Conservation (phyloP, 768 basidiomycete species). For the Daedaleopsis sinensis region DNA sequence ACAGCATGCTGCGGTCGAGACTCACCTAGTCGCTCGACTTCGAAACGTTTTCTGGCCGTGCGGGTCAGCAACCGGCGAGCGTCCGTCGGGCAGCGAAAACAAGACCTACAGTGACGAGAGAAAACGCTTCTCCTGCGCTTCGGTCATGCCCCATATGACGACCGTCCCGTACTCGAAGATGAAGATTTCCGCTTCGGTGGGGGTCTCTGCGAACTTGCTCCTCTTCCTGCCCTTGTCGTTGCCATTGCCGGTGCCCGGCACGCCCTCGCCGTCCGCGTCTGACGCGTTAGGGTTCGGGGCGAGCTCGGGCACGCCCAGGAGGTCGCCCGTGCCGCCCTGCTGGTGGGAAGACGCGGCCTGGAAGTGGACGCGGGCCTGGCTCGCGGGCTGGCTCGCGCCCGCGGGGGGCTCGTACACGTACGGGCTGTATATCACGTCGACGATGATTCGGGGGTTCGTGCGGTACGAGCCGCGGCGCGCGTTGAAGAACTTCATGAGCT, state of each 20-base stretch:
- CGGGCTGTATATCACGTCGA: constrained; percentile 93
- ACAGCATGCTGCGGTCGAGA: background rate
- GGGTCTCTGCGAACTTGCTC: constrained; percentile 67
- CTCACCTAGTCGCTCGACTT: constrained; percentile 83
- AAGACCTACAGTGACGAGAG: constrained; percentile 81
- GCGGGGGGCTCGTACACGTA: constrained; percentile 70
- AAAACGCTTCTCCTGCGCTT: constrained; percentile 88
- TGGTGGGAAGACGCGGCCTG: constrained; percentile 21
- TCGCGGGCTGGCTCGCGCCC: constrained; percentile 15
- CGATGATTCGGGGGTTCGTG: constrained; percentile 85
- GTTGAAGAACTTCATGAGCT: constrained; percentile 87
- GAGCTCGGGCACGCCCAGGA: constrained; percentile 79
- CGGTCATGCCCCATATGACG: constrained; percentile 98
- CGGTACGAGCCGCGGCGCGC: constrained; percentile 82
- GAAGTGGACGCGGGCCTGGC: constrained; percentile 20
- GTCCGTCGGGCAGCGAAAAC: background rate
- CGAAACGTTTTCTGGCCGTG: constrained; percentile 81
- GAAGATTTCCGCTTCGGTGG: constrained; percentile 85
- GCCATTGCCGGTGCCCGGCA: constrained; percentile 19
- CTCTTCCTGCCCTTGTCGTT: constrained; percentile 50
- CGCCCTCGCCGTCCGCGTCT: background rate
- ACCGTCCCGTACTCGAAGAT: constrained; percentile 94
- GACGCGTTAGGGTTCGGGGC: constrained; percentile 41
- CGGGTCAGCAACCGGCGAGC: background rate
- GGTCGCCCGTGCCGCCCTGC: constrained; percentile 56